Conservation (phyloP, 2,329 filamentous ascomycete species). For the Didymella glomerata region DNA sequence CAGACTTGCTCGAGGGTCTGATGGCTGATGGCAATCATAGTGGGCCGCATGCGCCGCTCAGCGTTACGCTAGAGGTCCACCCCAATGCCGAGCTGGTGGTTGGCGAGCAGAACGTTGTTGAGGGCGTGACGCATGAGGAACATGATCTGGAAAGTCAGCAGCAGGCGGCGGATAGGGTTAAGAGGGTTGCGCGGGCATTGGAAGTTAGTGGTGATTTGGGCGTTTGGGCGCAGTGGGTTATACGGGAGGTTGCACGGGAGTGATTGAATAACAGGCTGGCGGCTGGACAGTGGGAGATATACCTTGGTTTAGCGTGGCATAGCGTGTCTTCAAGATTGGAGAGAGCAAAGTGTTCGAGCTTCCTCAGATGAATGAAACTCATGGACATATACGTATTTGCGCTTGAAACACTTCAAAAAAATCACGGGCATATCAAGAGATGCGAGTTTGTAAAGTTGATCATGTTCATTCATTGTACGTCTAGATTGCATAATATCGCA, state of each 20-base stretch:
- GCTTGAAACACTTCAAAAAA: no score
- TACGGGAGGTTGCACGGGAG: slow-evolving; percentile 26
- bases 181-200: slow-evolving; percentile 55
- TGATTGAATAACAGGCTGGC: background rate
- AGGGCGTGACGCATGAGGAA: slow-evolving; percentile 18
- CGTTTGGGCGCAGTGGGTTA: slow-evolving; percentile 62
- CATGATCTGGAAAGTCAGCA: slow-evolving; percentile 42
- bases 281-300: background rate
- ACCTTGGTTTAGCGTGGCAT: background rate
- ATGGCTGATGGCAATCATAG: slow-evolving; percentile 24
- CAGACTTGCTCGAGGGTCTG: slow-evolving; percentile 32
- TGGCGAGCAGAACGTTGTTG: slow-evolving; percentile 63
- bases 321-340: background rate
- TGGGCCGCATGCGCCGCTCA: slow-evolving; percentile 54
- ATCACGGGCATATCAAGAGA: no score
- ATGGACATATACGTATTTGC: no score
- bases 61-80: slow-evolving; percentile 66
- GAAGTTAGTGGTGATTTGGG: slow-evolving; percentile 60
- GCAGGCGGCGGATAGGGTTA: slow-evolving; percentile 33
- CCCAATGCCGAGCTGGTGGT: slow-evolving; percentile 68
- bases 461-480: slow-evolving; percentile 25
- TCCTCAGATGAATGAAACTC: no score
- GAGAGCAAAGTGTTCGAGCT: no score
- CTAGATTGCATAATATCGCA: slow-evolving; percentile 23
- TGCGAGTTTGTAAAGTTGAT: slow-evolving; percentile 3